Evolutionary conservation across 1,139 yeast genomes (phyloP), one percentile per base, ranked within the genome.

Genomic region (Hyphopichia fennica): DNA sequence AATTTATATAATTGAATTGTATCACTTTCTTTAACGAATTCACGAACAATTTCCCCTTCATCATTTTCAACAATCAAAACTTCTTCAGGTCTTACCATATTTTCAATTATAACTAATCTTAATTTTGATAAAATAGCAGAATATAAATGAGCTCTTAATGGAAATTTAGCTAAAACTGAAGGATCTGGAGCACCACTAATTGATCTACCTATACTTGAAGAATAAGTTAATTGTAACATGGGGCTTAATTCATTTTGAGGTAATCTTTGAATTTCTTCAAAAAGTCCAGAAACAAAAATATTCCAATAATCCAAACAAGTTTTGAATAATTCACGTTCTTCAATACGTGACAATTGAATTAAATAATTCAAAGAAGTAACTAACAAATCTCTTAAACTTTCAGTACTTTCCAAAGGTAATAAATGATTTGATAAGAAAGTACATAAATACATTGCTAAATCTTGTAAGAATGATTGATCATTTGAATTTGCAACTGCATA

Each of bases 81-180:
- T 69, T 93, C 99, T 67, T 93, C 99, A 1, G 99, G 99, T 63
- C 96, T 84, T 2, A 89, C 99, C 99, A 93, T 95, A 58, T 88
- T 87, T 65, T 91, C 98, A 56, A 93, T 93, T 62, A 93, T 86
- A 16, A 95, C 96, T 49, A 87, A 74, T 66, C 99, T 82, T 54
- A 95, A 75, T 58, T 82, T 84, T 3, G 96, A 84, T 54, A 95
- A 77, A 31, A 93, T 75, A 31, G 79, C 79, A 15, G 82, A 73
- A 60, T 93, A 93, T 45, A 79, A 80, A 65, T 93, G 96, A 63
- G 87, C 90, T 65, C 98, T 84, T 47, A 91, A 76, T 8, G 95
- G 91, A 62, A 79, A 82, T 57, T 82, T 81, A 20, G 84, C 82
- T 54, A 91, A 74, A 28, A 85, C 57, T 38, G 84, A 84, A 2